These are phyloP conservation scores for Vigna reflexopilosa DNA, from an alignment of 306 rosid genomes.

Conservation along the genomic window DNA sequence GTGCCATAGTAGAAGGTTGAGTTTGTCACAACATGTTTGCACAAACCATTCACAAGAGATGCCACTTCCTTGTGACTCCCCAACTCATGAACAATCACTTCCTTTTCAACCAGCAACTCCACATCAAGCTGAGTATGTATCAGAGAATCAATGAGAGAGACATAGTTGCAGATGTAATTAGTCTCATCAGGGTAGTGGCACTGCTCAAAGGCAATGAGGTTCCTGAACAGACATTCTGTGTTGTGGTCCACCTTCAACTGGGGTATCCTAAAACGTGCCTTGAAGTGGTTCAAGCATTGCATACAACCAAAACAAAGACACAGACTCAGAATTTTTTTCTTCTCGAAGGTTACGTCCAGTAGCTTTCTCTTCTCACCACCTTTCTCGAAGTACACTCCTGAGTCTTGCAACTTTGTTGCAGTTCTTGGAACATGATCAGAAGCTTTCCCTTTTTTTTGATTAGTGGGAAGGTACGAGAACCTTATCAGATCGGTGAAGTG, in stretches of 20 bases:
- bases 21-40: background rate
- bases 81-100: constrained; percentile 48
- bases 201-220: constrained; percentile 65
- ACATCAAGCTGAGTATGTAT: constrained; percentile 56
- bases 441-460: background rate
- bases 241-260: constrained; percentile 41
- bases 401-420: constrained; percentile 51
- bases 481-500: constrained; percentile 18
- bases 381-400: constrained; percentile 50
- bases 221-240: constrained; percentile 55
- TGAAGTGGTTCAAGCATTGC: constrained; percentile 1
- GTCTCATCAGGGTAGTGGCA: constrained; percentile 51
- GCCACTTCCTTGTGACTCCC: constrained; percentile 63
- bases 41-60: constrained; percentile 46
- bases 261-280: constrained; percentile 44
- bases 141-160: constrained; percentile 50
- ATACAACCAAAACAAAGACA: constrained; percentile 47
- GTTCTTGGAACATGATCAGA: constrained; percentile 17
- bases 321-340: constrained; percentile 15
- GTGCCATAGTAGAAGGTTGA: background rate
- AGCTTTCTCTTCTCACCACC: constrained; percentile 1
- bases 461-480: constrained; percentile 36
- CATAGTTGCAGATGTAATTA: constrained; percentile 53
- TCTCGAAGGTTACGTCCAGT: constrained; percentile 39
- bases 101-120: constrained; percentile 53